Evolutionary conservation across 129 eudicot species (phyloP), one percentile per base, ranked within the genome.

Genomic region (Daucus carota): DNA sequence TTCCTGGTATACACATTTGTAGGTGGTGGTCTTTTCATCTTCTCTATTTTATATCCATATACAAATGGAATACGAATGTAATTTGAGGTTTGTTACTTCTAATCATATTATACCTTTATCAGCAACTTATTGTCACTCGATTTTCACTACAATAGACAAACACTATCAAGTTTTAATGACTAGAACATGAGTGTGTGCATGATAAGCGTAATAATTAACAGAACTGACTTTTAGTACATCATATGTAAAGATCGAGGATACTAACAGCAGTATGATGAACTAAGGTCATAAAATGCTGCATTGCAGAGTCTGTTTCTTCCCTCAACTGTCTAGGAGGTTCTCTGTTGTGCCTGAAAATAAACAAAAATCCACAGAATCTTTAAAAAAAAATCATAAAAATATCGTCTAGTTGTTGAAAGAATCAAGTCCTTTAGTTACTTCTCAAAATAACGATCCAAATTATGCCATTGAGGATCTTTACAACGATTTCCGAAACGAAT

Each of bases 391-490:
- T 62, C 9, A 28, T 62, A 62, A 28, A 29, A 81, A 77, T 32
- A 76, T 57, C 33, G 57, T n/a, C 8, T 33, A 47, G 76, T 26
- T 26, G 42, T 18, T 67, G 62, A 7, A 78, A 59, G 71, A 63
- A 73, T 6, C 7, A 24, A 52, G 42, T 68, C 47, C 60, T 11
- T 48, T 70, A 70, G 63, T 86, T 90, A 93, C 98, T 90, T 93
- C 83, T 88, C 88, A 82, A 93, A 93, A 82, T 85, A 93, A 70
- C 90, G 94, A 71, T 93, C 97, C 91, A 93, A 81, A 83, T 93
- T 87, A 87, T 93, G 98, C 98, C 98, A 93, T 77, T 88, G 98
- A 84, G 98, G 89, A 85, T 93, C 98, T 90, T 88, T 90, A 90
- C 98, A 93, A 43, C 87, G 82, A 80, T 90, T 93, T 76, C 98